Conservation (phyloP, 148 eudicot species). For the Vaccinium macrocarpon region DNA sequence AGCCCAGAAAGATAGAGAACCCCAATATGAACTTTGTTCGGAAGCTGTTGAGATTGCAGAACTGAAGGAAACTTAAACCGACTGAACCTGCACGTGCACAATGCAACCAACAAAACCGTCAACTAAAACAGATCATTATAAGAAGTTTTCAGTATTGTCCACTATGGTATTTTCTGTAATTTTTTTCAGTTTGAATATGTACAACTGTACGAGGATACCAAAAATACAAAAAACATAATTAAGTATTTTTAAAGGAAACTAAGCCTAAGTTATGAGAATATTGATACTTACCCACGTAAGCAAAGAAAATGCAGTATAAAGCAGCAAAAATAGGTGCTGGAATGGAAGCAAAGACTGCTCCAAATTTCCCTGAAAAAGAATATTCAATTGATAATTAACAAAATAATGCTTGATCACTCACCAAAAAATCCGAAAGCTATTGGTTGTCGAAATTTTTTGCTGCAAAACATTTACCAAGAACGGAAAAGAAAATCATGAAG, state of each 20-base stretch:
- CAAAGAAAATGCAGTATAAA: slow-evolving; percentile 83
- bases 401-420: not conserved
- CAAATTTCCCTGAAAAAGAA: slow-evolving; percentile 67
- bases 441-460: not conserved
- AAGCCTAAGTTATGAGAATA: not conserved
- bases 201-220: no score
- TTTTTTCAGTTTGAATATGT: no score
- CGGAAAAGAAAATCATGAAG: slow-evolving; percentile 92
- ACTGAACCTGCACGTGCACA: slow-evolving; percentile 50
- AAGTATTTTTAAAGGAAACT: no score
- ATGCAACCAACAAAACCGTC: not conserved
- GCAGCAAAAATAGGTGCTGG: slow-evolving; percentile 50
- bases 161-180: no score
- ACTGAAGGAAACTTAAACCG: slow-evolving; percentile 78
- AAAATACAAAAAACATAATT: no score
- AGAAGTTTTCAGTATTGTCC: not conserved
- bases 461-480: slow-evolving; percentile 50
- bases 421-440: not conserved
- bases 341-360: slow-evolving; percentile 87
- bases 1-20: slow-evolving; percentile 80
- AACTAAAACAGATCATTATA: slow-evolving; percentile 24
- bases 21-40: slow-evolving; percentile 77
- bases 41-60: slow-evolving; percentile 91
- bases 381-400: not conserved
- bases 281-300: slow-evolving; percentile 77